Percentiles rank a stretch among this genome's conserved stretches.
phyloP scores from a whole-genome alignment of 1,284 basidiomycete genomes.

The Fomitopsis palustris region DNA sequence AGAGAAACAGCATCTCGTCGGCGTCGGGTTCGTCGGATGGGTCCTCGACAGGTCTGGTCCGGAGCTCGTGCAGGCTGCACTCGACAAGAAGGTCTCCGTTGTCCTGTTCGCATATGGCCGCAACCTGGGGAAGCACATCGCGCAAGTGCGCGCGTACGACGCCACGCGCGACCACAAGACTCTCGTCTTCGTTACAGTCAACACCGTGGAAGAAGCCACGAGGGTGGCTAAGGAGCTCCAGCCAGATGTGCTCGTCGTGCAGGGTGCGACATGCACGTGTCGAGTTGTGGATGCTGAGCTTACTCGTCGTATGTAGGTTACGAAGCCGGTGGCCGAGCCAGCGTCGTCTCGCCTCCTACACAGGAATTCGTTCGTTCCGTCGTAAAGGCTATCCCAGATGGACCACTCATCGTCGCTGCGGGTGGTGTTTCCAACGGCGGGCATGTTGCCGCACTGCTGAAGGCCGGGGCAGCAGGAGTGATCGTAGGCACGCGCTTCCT shows the following conservation, averaged over 20 bases:
- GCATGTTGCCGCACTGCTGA: slow-evolving; percentile 61
- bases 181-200: slow-evolving; percentile 59
- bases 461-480: slow-evolving; percentile 62
- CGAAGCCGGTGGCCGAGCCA: slow-evolving; percentile 76
- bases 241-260: slow-evolving; percentile 70
- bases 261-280: slow-evolving; percentile 45
- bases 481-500: slow-evolving; percentile 74
- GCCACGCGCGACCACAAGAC: slow-evolving; percentile 35
- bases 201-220: slow-evolving; percentile 54
- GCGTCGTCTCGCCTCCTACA: slow-evolving; percentile 49
- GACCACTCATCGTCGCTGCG: slow-evolving; percentile 59
- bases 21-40: slow-evolving; percentile 74
- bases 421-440: slow-evolving; percentile 51
- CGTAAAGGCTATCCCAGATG: slow-evolving; percentile 39
- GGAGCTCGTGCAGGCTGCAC: slow-evolving; percentile 41
- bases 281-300: not conserved
- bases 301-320: slow-evolving; percentile 42
- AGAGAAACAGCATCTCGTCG: slow-evolving; percentile 44
- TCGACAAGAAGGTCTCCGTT: slow-evolving; percentile 56
- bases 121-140: slow-evolving; percentile 33
- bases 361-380: slow-evolving; percentile 58
- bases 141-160: slow-evolving; percentile 23
- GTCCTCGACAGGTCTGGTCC: slow-evolving; percentile 53
- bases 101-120: slow-evolving; percentile 74
- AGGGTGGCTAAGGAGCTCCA: slow-evolving; percentile 57